These are phyloP conservation scores for Pichia membranifaciens DNA, from an alignment of 805 yeast genomes.

Conservation along the genomic window DNA sequence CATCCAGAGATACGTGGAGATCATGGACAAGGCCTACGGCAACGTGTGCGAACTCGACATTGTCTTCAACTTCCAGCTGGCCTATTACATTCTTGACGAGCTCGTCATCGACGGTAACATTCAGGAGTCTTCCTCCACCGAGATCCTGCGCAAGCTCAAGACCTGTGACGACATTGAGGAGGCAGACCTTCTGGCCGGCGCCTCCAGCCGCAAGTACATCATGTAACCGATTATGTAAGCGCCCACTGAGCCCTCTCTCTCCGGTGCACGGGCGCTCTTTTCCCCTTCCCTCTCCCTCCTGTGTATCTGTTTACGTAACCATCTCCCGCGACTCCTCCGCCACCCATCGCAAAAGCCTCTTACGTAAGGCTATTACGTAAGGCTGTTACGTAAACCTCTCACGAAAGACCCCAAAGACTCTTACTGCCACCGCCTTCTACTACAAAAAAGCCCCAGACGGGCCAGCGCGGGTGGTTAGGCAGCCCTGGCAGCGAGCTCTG, in stretches of 20 bases:
- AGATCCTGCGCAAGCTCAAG: slow-evolving; percentile 66
- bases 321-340: too few species aligned
- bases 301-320: too few species aligned
- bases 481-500: neutral
- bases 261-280: too few species aligned
- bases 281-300: too few species aligned
- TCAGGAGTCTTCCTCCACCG: slow-evolving; percentile 76
- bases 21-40: slow-evolving; percentile 92
- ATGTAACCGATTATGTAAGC: neutral
- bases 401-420: too few species aligned
- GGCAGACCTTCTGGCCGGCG: slow-evolving; percentile 61
- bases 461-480: neutral
- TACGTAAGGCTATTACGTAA: too few species aligned
- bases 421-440: too few species aligned
- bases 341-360: too few species aligned
- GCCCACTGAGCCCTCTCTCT: too few species aligned
- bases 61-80: slow-evolving; percentile 90
- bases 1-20: slow-evolving; percentile 90
- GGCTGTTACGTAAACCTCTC: too few species aligned
- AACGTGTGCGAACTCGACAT: slow-evolving; percentile 96
- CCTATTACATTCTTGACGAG: slow-evolving; percentile 89
- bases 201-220: slow-evolving; percentile 35
- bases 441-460: too few species aligned
- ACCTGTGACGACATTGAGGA: slow-evolving; percentile 29
- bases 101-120: slow-evolving; percentile 81